Base-by-base conservation (phyloP, 345 rosid species). In the Citrus unshiu region DNA sequence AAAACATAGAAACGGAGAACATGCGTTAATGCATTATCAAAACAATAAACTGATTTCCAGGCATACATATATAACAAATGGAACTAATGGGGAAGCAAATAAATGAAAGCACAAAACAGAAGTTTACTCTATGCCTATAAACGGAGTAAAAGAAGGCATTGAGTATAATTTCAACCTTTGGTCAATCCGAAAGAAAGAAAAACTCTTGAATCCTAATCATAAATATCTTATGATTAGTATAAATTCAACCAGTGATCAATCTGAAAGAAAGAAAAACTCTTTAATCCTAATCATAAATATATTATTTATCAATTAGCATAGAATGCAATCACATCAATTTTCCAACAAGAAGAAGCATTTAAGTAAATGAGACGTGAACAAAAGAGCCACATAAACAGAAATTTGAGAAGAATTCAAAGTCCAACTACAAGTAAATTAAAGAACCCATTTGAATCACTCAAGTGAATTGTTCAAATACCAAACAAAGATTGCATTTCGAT, bases 401-500 rank as follows among this genome's bases (percentile, higher is more conserved):
- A 74, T 18, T 63, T 18, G 43, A 40, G 54, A 18, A 21, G 18
- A 75, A 29, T 75, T 12, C 37, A 43, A 62, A 9, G 24, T 16
- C 21, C 21, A 77, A 68, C 40, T 16, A 39, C 65, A 65, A 72
- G 65, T 34, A 30, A 65, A 73, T 14, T 56, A 22, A 35, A 60
- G 16, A 30, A 63, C 72, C 76, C 76, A 73, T 56, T 19, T 68
- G 68, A 18, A 64, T 18, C 57, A 58, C 34, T 58, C 74, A 43
- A 46, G 5, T 56, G 57, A 39, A 75, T 46, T 30, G 27, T 24
- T 19, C 54, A 19, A 40, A 64, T 32, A 46, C 70, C 79, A 32
- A 75, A 80, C 29, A 43, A 84, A 80, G 29, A 75, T 40, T 75
- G 51, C 65, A 79, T 71, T 86, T 70, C 68, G 54, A 35, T 34